A percentile compares a stretch with the other conserved stretches of the same genome.
Conservation (phyloP, 176 grass and related monocot genomes). For the Triticum timopheevii region DNA sequence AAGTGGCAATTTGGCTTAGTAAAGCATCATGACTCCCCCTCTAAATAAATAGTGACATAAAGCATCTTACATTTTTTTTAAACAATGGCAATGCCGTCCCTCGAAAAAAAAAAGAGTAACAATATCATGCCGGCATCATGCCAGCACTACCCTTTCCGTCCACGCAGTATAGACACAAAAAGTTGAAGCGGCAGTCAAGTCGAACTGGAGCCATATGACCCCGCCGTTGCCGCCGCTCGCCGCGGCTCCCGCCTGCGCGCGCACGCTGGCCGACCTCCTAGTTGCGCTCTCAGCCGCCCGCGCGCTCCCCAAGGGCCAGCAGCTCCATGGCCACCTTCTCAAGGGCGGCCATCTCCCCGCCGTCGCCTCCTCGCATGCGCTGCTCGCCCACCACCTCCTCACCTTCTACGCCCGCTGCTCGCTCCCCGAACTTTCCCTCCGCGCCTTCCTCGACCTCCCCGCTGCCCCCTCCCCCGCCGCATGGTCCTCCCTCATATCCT, state of each 20-base stretch:
- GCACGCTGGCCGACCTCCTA: constrained; percentile 49
- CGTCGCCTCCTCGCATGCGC: constrained; percentile 45
- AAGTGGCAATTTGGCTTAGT: too few relatives aligned
- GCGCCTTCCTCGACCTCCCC: constrained; percentile 70
- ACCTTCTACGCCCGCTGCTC: constrained; percentile 81
- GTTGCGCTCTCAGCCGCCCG: constrained; percentile 60
- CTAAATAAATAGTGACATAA: too few relatives aligned
- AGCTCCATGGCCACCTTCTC: constrained; percentile 77
- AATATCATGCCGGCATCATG: too few relatives aligned
- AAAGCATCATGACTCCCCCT: too few relatives aligned
- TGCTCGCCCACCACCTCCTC: constrained; percentile 79
- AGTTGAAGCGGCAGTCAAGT: not conserved
- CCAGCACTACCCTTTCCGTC: too few relatives aligned
- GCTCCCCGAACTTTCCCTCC: constrained; percentile 60
- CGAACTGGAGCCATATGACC: not conserved
- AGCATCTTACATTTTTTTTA: too few relatives aligned
- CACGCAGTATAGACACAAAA: not conserved
- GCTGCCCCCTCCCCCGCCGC: constrained; percentile 48
- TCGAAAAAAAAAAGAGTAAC: too few relatives aligned
- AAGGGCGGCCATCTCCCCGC: constrained; percentile 66
- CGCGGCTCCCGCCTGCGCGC: constrained; percentile 23
- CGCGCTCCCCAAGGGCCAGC: constrained; percentile 69
- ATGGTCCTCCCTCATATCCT: constrained; percentile 75
- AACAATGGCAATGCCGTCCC: too few relatives aligned
- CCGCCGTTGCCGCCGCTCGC: not conserved